Percentiles rank a stretch among this genome's conserved stretches.
Evolutionary conservation across 1,139 yeast species (phyloP).

Genomic region (Spencermartinsiella ligniputridi): DNA sequence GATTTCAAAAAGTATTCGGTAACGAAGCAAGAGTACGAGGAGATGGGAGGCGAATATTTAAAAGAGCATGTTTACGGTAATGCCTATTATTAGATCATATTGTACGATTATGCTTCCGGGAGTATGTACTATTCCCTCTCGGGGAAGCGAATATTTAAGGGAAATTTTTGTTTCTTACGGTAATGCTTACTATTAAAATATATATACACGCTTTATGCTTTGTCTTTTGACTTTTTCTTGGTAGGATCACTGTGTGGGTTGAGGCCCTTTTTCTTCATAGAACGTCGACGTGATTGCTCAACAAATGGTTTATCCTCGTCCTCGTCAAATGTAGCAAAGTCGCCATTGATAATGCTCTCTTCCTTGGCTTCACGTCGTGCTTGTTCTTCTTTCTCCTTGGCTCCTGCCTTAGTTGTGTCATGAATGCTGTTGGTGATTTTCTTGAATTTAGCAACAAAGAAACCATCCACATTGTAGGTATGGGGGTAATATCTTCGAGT

Average conservation of each 20-base stretch:
- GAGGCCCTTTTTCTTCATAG: constrained; percentile 73
- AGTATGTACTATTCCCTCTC: too few relatives aligned
- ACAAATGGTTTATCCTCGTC: constrained; percentile 73
- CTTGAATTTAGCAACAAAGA: constrained; percentile 93
- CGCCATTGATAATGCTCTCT: constrained; percentile 74
- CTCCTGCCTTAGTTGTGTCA: constrained; percentile 72
- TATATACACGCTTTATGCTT: constrained; percentile 4
- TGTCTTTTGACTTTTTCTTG: constrained; percentile 3
- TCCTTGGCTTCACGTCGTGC: constrained; percentile 70
- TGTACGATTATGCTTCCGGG: not conserved
- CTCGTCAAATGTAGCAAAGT: constrained; percentile 77
- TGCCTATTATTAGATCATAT: constrained; percentile 5
- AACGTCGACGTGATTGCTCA: constrained; percentile 67
- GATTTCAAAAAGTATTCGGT: constrained; percentile 51
- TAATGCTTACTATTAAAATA: not conserved
- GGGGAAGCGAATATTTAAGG: too few relatives aligned
- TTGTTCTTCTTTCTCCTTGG: constrained; percentile 74
- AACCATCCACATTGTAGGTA: constrained; percentile 97
- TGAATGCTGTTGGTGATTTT: constrained; percentile 78
- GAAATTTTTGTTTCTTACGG: too few relatives aligned
- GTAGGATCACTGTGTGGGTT: constrained; percentile 45
- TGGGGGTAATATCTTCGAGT: constrained; percentile 98
- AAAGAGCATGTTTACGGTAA: constrained; percentile 85
- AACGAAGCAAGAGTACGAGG: constrained; percentile 72
- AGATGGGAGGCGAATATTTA: constrained; percentile 83